Percentiles rank a stretch among this genome's conserved stretches.
Conservation (phyloP, 192 early-diverging fungal genomes). For the Dissophora globulifera region DNA sequence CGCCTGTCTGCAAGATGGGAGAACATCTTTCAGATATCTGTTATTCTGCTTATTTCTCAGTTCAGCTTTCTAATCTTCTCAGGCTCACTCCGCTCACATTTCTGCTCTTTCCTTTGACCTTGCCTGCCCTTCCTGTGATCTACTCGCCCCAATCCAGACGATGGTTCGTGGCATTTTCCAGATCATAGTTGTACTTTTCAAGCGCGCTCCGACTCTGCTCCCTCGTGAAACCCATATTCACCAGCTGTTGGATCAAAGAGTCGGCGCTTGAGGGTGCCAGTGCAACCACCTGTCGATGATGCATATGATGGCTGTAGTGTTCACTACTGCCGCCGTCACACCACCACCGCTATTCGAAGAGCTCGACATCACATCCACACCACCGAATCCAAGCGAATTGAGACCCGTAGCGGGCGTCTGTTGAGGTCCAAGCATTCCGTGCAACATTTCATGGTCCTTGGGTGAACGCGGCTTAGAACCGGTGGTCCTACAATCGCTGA, state of each 20-base stretch:
- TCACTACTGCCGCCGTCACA: not conserved
- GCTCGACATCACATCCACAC: not conserved
- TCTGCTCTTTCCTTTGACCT: no score
- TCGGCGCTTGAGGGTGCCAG: conserved; percentile 38
- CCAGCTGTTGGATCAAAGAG: conserved; percentile 59
- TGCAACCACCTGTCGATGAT: conserved; percentile 6
- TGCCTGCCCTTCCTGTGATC: no score
- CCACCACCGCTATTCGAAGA: not conserved
- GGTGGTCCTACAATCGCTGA: conserved; percentile 2
- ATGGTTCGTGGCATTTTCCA: conserved; percentile 80
- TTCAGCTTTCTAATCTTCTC: no score
- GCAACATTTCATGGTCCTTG: conserved; percentile 36
- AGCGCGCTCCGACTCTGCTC: conserved; percentile 75
- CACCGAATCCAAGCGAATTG: not conserved
- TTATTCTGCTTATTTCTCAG: no score
- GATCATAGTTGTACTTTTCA: conserved; percentile 76
- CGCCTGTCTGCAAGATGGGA: no score
- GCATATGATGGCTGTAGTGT: conserved; percentile 9
- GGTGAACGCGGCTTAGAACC: conserved; percentile 28
- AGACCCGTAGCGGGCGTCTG: not conserved
- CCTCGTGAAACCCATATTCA: conserved; percentile 79
- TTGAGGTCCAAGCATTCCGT: conserved; percentile 4
- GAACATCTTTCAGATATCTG: no score
- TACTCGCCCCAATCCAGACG: conserved; percentile 70
- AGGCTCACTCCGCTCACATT: no score